Base-by-base conservation (phyloP, 192 early-diverging fungal species). In the Backusella circina region DNA sequence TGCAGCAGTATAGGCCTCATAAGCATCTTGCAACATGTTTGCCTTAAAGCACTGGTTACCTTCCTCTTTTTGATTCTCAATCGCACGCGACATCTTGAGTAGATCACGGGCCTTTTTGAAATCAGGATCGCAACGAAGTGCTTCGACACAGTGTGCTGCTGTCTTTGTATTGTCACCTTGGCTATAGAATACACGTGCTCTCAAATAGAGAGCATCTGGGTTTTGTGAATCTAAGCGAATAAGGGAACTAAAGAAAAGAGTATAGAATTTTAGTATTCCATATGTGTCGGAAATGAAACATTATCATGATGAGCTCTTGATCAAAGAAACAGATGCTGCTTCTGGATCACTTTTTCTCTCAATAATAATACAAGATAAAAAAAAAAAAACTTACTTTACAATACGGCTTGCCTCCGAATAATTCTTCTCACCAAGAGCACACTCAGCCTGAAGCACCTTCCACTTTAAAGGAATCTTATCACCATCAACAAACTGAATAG, bases 81-180 rank as follows among this genome's bases (percentile, higher is more conserved):
- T 70, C 4, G 75, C 75, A 75, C 85, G 88, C 32, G 92, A 83
- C 71, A 86, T 88, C 77, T 92, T 90, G 75, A 91, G 74, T 30
- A 96, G 73, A 38, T 80, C 75, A 23, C 90, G 84, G 8, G 94
- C 93, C 41, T 87, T 85, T 35, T 81, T 75, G 75, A 93, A 88
- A 82, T 95, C 94, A 12, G 94, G 95, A 75, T 96, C 94, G 78
- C 84, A 95, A 1, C 88, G 80, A 31, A 96, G 77, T 5, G 93
- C 91, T 66, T 91, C 85, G 16, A 71, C 57, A 71, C 86, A 88
- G 47, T 90, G 88, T 44, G 84, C 81, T 0, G 72, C 73, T 21
- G 88, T 80, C 75, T 90, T 88, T 64, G 38, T 28, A 64, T 87
- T 86, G 38, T 90, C 88, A 80, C 93, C 84, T 85, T 92, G 89